Conservation (phyloP, 768 basidiomycete genomes). For the Suillus paluster region DNA sequence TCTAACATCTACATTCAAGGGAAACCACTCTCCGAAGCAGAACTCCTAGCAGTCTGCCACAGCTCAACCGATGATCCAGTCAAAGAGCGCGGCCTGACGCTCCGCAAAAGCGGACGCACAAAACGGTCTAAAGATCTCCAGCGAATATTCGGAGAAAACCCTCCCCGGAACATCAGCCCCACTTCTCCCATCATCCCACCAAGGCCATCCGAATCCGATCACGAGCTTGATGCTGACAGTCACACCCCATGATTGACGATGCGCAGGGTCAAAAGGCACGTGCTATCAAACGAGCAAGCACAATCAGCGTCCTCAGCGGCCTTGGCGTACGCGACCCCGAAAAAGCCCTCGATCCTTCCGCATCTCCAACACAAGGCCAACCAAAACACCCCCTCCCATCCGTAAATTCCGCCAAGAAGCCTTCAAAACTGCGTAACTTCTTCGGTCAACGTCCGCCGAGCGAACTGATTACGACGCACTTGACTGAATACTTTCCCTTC, state of each 20-base stretch:
- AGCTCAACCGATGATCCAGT: slow-evolving; percentile 77
- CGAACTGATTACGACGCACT: slow-evolving; percentile 93
- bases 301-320: slow-evolving; percentile 92
- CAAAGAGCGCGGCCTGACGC: slow-evolving; percentile 77
- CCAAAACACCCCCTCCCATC: slow-evolving; percentile 21
- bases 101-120: slow-evolving; percentile 57
- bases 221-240: slow-evolving; percentile 44
- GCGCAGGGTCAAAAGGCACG: slow-evolving; percentile 25
- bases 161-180: slow-evolving; percentile 41
- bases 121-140: slow-evolving; percentile 48
- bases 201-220: slow-evolving; percentile 28
- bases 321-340: slow-evolving; percentile 87
- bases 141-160: slow-evolving; percentile 52
- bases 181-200: slow-evolving; percentile 32
- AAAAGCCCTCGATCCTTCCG: slow-evolving; percentile 59
- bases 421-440: slow-evolving; percentile 88
- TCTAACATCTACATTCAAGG: slow-evolving; percentile 43
- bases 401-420: slow-evolving; percentile 41
- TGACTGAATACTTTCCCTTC: slow-evolving; percentile 94
- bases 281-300: slow-evolving; percentile 82
- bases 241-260: slow-evolving; percentile 29
- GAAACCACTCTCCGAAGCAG: slow-evolving; percentile 78
- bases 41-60: slow-evolving; percentile 83
- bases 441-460: slow-evolving; percentile 97
- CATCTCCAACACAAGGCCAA: slow-evolving; percentile 48